Conservation (phyloP, 352 stramenopile genomes). For the Globisporangium nodosum region DNA sequence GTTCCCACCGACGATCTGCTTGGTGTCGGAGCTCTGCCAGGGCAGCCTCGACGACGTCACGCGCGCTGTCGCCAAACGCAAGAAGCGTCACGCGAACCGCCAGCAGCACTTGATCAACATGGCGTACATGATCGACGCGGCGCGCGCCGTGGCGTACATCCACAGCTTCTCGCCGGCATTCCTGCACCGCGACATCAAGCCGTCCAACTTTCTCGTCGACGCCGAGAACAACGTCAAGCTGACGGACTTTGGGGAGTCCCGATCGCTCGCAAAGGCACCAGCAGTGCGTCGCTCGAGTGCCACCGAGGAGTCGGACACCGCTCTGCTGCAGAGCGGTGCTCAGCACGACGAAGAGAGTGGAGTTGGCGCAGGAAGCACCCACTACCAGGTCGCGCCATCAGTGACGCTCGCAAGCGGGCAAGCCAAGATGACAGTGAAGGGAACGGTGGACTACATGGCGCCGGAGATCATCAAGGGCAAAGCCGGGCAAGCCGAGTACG, state of each 20-base stretch:
- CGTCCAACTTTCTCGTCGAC: conserved; percentile 56
- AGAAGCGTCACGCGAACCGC: conserved; percentile 8
- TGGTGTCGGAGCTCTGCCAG: conserved; percentile 51
- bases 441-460: conserved; percentile 48
- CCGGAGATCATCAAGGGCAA: conserved; percentile 43
- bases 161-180: conserved; percentile 47
- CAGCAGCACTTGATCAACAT: conserved; percentile 29
- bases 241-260: conserved; percentile 23
- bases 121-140: conserved; percentile 39
- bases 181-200: conserved; percentile 47
- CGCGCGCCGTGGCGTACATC: conserved; percentile 37
- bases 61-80: conserved; percentile 4
- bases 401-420: background rate
- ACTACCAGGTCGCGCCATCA: background rate
- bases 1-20: conserved; percentile 38
- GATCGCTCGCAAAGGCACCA: conserved; percentile 16
- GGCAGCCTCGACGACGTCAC: conserved; percentile 30
- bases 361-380: background rate
- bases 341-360: background rate
- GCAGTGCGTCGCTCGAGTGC: background rate
- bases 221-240: conserved; percentile 12
- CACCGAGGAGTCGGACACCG: background rate
- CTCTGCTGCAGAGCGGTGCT: background rate
- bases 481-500: conserved; percentile 22
- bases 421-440: conserved; percentile 18